phyloP scores from a whole-genome alignment of 352 stramenopile species.

The Globisporangium radiosum region DNA sequence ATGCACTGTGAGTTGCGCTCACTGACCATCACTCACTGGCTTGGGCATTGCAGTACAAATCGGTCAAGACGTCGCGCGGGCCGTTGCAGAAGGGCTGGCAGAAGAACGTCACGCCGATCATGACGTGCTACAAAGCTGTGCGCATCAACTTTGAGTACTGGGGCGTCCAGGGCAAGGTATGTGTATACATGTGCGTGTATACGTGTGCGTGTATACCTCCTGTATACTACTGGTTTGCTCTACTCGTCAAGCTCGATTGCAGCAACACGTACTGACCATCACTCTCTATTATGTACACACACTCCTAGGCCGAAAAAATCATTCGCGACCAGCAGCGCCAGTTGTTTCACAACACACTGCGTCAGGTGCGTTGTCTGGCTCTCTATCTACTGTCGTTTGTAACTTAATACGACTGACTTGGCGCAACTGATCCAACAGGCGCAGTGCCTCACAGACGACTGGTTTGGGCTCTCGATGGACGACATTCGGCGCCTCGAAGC shows the following conservation, averaged over 20 bases:
- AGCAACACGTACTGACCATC: not conserved
- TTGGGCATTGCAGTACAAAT: constrained; percentile 43
- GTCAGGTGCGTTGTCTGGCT: constrained; percentile 17
- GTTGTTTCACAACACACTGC: constrained; percentile 69
- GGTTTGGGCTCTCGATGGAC: constrained; percentile 78
- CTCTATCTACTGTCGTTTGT: not conserved
- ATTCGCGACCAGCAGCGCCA: constrained; percentile 81
- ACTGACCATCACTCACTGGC: not conserved
- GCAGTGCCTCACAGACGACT: constrained; percentile 77
- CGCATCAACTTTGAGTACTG: constrained; percentile 88
- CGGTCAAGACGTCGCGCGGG: constrained; percentile 60
- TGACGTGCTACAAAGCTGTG: constrained; percentile 86
- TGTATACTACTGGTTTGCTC: not conserved
- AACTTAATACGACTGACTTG: too few relatives aligned
- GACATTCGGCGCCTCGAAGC: constrained; percentile 78
- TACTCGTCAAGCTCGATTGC: not conserved
- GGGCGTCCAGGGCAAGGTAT: constrained; percentile 74
- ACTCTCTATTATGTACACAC: too few relatives aligned
- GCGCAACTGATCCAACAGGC: constrained; percentile 17
- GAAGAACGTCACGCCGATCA: constrained; percentile 63
- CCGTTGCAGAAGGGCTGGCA: constrained; percentile 61
- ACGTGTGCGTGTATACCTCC: too few relatives aligned
- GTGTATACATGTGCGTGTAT: not conserved
- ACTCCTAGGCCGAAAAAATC: constrained; percentile 53
- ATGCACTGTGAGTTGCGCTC: not conserved